These are phyloP conservation scores for Kurtzmaniella fragi DNA, from an alignment of 805 yeast genomes.

Conservation along the genomic window DNA sequence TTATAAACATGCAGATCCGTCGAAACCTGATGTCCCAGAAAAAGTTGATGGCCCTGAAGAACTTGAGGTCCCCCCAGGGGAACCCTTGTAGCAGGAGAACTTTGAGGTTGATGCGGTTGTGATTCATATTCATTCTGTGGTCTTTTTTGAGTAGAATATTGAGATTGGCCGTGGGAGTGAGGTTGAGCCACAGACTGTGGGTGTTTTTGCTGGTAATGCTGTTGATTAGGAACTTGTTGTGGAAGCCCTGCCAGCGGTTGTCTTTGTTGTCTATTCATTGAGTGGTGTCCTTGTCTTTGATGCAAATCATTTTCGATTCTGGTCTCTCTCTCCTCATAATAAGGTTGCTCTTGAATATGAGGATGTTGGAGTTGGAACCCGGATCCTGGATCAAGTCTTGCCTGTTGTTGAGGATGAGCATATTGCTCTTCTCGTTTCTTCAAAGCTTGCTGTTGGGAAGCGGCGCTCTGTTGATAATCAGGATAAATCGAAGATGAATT, in stretches of 20 bases:
- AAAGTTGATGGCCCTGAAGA: constrained; percentile 1
- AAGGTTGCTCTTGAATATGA: neutral
- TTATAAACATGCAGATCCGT: neutral
- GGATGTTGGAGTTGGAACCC: neutral
- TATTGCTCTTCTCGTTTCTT: neutral
- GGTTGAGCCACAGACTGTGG: constrained; percentile 7
- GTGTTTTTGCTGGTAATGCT: constrained; percentile 6
- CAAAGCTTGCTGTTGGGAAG: constrained; percentile 1
- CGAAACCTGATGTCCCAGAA: neutral
- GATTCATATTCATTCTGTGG: constrained; percentile 4
- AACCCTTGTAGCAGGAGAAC: constrained; percentile 2
- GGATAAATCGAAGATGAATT: too few species aligned
- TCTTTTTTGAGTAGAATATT: neutral
- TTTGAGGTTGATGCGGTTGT: constrained; percentile 6
- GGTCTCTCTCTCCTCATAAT: constrained; percentile 2
- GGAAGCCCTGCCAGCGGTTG: constrained; percentile 2
- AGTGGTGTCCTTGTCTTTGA: constrained; percentile 3
- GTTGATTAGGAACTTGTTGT: constrained; percentile 4
- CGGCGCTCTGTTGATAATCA: neutral
- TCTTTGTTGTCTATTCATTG: neutral
- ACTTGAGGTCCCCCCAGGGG: constrained; percentile 1
- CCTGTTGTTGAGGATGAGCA: constrained; percentile 1
- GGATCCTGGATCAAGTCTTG: neutral
- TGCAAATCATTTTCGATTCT: neutral
- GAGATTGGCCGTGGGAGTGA: constrained; percentile 1